These are phyloP conservation scores for Aspergillus bombycis DNA, from an alignment of 2,329 filamentous ascomycete species.

Conservation along the genomic window DNA sequence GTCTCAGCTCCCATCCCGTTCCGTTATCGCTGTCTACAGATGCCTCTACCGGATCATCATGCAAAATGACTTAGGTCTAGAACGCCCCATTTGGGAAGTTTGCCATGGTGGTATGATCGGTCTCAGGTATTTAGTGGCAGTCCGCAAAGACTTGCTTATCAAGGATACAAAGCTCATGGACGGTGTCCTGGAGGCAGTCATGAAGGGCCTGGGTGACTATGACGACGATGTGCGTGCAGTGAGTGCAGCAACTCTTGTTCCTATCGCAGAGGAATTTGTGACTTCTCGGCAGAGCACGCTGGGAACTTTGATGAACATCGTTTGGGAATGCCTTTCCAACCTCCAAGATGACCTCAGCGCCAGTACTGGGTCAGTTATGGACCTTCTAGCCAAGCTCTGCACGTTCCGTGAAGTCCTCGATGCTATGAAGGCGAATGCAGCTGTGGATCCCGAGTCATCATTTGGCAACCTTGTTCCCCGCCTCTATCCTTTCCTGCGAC, in stretches of 20 bases:
- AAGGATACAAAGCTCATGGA: slow-evolving; percentile 85
- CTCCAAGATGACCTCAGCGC: slow-evolving; percentile 96
- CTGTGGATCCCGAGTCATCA: slow-evolving; percentile 79
- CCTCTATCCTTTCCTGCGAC: slow-evolving; percentile 91
- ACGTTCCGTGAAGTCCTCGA: slow-evolving; percentile 90
- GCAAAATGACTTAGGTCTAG: slow-evolving; percentile 77
- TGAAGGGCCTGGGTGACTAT: slow-evolving; percentile 86
- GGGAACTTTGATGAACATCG: slow-evolving; percentile 83
- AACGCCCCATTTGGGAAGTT: slow-evolving; percentile 83
- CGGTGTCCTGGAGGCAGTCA: slow-evolving; percentile 87
- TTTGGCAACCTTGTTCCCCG: slow-evolving; percentile 91
- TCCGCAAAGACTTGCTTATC: slow-evolving; percentile 87
- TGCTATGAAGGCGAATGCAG: slow-evolving; percentile 89
- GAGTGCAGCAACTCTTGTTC: slow-evolving; percentile 94
- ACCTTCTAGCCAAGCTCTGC: slow-evolving; percentile 91
- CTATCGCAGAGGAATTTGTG: slow-evolving; percentile 94
- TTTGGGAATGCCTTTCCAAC: slow-evolving; percentile 96
- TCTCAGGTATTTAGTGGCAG: slow-evolving; percentile 89
- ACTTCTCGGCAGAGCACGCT: slow-evolving; percentile 77
- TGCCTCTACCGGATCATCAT: slow-evolving; percentile 89
- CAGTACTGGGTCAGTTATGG: slow-evolving; percentile 98
- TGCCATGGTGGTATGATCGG: slow-evolving; percentile 99
- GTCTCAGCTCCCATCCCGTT: slow-evolving; percentile 76
- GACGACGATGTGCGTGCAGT: slow-evolving; percentile 97
- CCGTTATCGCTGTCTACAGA: slow-evolving; percentile 81